Conservation (phyloP, 768 basidiomycete genomes). For the Tremella mesenterica region DNA sequence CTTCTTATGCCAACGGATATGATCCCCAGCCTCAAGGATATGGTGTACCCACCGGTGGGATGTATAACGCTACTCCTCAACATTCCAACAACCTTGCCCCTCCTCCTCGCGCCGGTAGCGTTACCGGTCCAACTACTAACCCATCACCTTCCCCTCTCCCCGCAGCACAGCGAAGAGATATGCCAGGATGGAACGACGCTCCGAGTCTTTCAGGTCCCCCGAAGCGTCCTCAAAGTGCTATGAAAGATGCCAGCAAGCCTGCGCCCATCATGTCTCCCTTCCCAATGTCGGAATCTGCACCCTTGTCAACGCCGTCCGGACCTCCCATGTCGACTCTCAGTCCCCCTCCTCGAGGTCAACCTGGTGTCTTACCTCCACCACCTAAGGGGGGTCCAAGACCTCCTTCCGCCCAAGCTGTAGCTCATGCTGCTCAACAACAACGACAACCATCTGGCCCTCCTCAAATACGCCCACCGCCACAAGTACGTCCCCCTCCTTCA, state of each 20-base stretch:
- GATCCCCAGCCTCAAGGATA: constrained; percentile 16
- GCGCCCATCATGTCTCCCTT: constrained; percentile 79
- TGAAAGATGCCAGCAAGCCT: constrained; percentile 51
- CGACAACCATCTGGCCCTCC: constrained; percentile 36
- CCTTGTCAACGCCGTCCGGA: constrained; percentile 45
- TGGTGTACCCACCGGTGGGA: constrained; percentile 4
- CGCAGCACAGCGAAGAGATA: constrained; percentile 55
- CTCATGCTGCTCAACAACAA: constrained; percentile 11
- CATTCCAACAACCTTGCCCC: too few relatives aligned
- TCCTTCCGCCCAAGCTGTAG: constrained; percentile 35
- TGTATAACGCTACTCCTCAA: constrained; percentile 9
- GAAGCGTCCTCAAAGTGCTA: constrained; percentile 52
- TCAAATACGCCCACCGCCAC: constrained; percentile 15
- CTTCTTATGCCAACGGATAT: constrained; percentile 36
- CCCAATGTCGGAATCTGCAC: constrained; percentile 52
- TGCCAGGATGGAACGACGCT: constrained; percentile 88
- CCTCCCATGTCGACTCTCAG: constrained; percentile 29
- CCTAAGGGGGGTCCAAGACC: constrained; percentile 35
- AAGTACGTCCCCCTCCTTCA: constrained; percentile 5
- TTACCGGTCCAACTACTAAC: constrained; percentile 50
- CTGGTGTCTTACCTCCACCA: constrained; percentile 39
- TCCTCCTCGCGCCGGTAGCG: constrained; percentile 36
- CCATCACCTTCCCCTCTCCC: constrained; percentile 49
- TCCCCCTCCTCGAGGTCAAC: constrained; percentile 29
- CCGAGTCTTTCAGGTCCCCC: constrained; percentile 50